Evolutionary conservation across 768 basidiomycete genomes (phyloP), one percentile per base, ranked within the genome.

Genomic region (Suillus variegatus): DNA sequence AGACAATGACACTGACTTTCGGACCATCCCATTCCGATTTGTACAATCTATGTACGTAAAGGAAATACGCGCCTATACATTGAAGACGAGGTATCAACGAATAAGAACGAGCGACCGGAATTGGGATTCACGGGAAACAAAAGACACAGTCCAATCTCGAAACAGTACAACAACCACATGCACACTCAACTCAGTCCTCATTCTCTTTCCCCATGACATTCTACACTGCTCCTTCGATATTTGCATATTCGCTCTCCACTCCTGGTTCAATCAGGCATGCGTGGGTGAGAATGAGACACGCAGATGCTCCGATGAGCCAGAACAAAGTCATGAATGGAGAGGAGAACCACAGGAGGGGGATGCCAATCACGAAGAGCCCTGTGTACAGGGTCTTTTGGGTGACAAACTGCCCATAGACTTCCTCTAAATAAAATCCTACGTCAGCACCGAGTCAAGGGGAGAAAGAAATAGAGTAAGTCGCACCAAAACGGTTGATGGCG

Each of bases 231-330:
- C 91, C 91, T 76, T 91, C 85, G n/a, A 94, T 90, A 51, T 80
- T 73, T 4, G 91, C 88, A 70, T 97, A 97, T 76, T 97, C 95
- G 79, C 91, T 93, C 80, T 99, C 97, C 62, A 97, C 86, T 35
- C 97, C 97, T 2, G 96, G 97, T 77, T 99, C 97, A 67, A 98
- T 88, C 67, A 98, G 67, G 64, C 85, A 85, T 2, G 97, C 97
- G 73, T 99, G 97, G 12, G 82, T 88, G 67, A 97, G 81, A 72
- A 99, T 93, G 67, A 97, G 80, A 66, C 96, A 83, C 22, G 86
- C 84, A 1, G 93, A 95, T 1, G 92, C 91, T 22, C 95, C 95
- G 66, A 97, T 89, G 70, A 98, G 84, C 94, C 94, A 97, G 85
- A 99, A 97, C 79, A 98, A 87, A 32, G 93, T 92, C 81, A 82